Evolutionary conservation across 768 basidiomycete genomes (phyloP).

Genomic region (Amanita exitialis): DNA sequence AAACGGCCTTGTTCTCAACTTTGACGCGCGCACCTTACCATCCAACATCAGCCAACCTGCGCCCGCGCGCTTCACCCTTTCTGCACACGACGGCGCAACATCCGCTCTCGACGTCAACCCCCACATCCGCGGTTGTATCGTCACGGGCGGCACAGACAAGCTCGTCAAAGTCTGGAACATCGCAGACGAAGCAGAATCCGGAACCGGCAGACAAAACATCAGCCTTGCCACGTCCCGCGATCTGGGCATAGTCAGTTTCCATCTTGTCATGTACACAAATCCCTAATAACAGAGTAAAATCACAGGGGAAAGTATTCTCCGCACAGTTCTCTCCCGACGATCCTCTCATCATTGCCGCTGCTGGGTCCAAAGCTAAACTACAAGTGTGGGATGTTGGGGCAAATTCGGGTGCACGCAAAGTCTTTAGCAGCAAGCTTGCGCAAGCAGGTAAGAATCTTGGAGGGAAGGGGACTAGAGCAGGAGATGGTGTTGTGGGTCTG

Average conservation of each 20-base stretch:
- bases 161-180: conserved; percentile 96
- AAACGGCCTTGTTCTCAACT: conserved; percentile 89
- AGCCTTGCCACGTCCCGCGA: conserved; percentile 82
- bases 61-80: conserved; percentile 75
- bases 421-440: conserved; percentile 69
- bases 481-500: conserved; percentile 63
- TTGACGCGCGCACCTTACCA: conserved; percentile 79
- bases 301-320: conserved; percentile 93
- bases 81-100: conserved; percentile 87
- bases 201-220: conserved; percentile 57
- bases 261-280: neutral
- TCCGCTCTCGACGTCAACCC: conserved; percentile 89
- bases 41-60: conserved; percentile 54
- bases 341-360: conserved; percentile 87
- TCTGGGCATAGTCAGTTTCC: conserved; percentile 67
- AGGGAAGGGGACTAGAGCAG: conserved; percentile 42
- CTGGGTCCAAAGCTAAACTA: conserved; percentile 86
- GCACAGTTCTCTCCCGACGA: conserved; percentile 89
- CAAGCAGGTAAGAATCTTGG: conserved; percentile 60
- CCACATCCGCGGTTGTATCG: conserved; percentile 82
- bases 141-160: conserved; percentile 92
- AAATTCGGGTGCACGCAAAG: conserved; percentile 73
- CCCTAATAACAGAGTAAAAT: conserved; percentile 1
- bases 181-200: conserved; percentile 40
- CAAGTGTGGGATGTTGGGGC: conserved; percentile 94